Base-by-base conservation (phyloP, 805 yeast species). In the Candida schatavii region DNA sequence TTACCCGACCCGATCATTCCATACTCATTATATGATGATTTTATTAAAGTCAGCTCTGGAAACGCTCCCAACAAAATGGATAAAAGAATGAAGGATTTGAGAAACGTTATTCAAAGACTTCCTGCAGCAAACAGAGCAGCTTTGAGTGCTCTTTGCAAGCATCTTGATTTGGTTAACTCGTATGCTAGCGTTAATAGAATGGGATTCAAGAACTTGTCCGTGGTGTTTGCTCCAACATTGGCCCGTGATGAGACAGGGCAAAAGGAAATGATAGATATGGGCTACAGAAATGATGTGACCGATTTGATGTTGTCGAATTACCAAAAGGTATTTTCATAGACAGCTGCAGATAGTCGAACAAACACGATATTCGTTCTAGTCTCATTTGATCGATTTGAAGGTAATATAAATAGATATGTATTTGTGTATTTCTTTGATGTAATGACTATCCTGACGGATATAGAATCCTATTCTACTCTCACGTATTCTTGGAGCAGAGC, bases 201-300 rank as follows among this genome's bases (percentile, higher is more conserved):
- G 99, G 86, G 77, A 32, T 70, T 77, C 51, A 81, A 81, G 61
- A 89, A 93, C 54, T 64, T 93, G 40, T 83, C 96, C 0, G 88
- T 93, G 34, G 97, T 91, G 5, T 93, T 93, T 71, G 96, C 97
- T 1, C 98, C 99, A 3, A 88, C 97, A 5, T 65, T 93, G 34
- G 83, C 89, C 0, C 74, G 96, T 37, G 96, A 88, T 53, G 66
- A 74, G 45, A 74, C 80, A 31, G 90, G 95, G 5, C 88, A 85
- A 49, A 76, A 83, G 41, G 99, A 93, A 60, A 78, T 93, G 59
- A 55, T 72, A 41, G 98, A 93, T 60, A 88, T 88, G 85, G 85
- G 84, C 20, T 74, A 80, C 39, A 77, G 91, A 57, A 88, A 87
- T 49, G 83, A 78, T 29, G 80, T 83, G 21, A 83, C 93, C 3